These are phyloP conservation scores for Primulina huaijiensis DNA, from an alignment of 257 asterid genomes.

Conservation along the genomic window DNA sequence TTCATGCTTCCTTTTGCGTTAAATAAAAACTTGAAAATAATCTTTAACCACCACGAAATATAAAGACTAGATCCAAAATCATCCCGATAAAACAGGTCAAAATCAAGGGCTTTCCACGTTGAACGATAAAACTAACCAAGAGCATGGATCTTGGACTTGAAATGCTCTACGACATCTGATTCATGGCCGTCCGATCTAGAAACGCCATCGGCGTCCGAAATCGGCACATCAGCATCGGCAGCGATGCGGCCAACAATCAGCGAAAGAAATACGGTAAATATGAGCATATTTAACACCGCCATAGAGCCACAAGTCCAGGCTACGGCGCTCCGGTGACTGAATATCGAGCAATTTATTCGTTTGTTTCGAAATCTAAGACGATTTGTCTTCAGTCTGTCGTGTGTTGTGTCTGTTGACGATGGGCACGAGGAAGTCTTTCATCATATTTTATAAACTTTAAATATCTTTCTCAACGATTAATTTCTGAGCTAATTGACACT, in stretches of 20 bases:
- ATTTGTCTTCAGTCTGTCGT: not conserved
- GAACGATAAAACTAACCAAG: constrained; percentile 52
- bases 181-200: constrained; percentile 46
- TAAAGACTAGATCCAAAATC: not conserved
- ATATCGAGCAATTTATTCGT: not conserved
- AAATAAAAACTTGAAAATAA: not conserved
- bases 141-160: constrained; percentile 56
- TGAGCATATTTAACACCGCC: constrained; percentile 28
- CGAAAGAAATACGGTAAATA: constrained; percentile 28
- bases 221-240: constrained; percentile 42
- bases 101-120: constrained; percentile 1
- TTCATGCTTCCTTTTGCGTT: not conserved
- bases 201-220: constrained; percentile 33
- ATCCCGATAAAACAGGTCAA: constrained; percentile 4
- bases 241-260: constrained; percentile 34
- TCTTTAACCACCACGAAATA: not conserved
- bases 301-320: not conserved
- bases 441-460: too few relatives aligned
- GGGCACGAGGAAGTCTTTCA: not conserved
- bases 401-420: not conserved
- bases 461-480: too few relatives aligned
- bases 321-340: not conserved
- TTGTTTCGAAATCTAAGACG: not conserved
- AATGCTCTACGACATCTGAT: constrained; percentile 39
- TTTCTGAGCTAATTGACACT: not conserved